Conservation (phyloP, 2,329 filamentous ascomycete genomes). For the Alternaria novae-zelandiae region DNA sequence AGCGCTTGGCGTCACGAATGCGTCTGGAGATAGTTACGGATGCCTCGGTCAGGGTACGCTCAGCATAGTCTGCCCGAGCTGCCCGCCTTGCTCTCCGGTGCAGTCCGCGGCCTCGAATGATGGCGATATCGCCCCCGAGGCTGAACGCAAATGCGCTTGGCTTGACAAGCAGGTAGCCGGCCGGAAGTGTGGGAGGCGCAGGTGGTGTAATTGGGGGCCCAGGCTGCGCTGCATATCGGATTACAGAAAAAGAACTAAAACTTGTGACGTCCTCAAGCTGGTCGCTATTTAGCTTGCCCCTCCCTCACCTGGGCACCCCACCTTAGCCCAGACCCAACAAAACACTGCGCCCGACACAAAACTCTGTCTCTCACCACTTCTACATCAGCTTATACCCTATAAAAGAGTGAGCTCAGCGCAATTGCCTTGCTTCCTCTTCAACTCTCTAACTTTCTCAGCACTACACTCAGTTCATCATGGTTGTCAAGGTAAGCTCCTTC, state of each 20-base stretch:
- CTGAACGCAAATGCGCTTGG: conserved; percentile 26
- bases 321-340: conserved; percentile 37
- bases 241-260: conserved; percentile 37
- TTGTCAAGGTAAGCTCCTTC: conserved; percentile 52
- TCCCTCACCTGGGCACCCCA: conserved; percentile 33
- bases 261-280: conserved; percentile 36
- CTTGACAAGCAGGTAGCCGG: conserved; percentile 32
- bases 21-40: conserved; percentile 2
- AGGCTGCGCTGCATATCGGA: conserved; percentile 37
- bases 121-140: conserved; percentile 28
- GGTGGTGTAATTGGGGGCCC: conserved; percentile 38
- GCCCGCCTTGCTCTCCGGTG: conserved; percentile 23
- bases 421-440: conserved; percentile 6
- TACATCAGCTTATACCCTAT: conserved; percentile 25
- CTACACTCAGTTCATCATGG: conserved; percentile 48
- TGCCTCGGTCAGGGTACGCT: conserved; percentile 19
- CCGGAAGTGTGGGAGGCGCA: conserved; percentile 40
- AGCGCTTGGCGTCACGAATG: conserved; percentile 9
- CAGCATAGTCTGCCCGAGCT: conserved; percentile 17
- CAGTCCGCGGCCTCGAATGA: conserved; percentile 31
- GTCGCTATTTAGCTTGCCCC: conserved; percentile 32
- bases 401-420: conserved; percentile 28
- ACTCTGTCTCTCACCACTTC: conserved; percentile 27
- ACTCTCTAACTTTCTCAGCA: conserved; percentile 28
- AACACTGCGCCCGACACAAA: conserved; percentile 29